These are phyloP conservation scores for Skeletonema potamos DNA, from an alignment of 108 stramenopile genomes.

Conservation along the genomic window DNA sequence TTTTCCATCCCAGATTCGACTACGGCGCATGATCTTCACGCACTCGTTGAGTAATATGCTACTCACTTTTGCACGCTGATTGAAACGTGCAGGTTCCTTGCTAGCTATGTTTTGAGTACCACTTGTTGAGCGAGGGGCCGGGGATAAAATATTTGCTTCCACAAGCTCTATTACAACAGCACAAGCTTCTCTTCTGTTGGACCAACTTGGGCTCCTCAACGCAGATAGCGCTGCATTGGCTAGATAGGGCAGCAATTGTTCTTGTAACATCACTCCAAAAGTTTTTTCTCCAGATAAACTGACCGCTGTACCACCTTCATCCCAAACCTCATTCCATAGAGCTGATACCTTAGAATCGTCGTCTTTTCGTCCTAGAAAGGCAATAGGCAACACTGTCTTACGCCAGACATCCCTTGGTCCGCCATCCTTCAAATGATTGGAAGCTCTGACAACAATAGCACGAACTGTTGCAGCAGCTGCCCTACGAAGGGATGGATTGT, in stretches of 20 bases:
- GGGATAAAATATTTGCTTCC: conserved; percentile 61
- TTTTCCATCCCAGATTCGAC: conserved; percentile 78
- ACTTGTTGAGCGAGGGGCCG: conserved; percentile 38
- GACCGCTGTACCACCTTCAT: conserved; percentile 77
- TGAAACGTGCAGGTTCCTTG: conserved; percentile 22
- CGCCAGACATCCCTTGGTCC: conserved; percentile 75
- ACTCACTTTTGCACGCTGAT: conserved; percentile 51
- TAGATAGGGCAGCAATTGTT: conserved; percentile 60
- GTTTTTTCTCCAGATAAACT: conserved; percentile 27
- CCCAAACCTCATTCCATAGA: conserved; percentile 83
- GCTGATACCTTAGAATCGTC: conserved; percentile 58
- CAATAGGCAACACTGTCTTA: conserved; percentile 65
- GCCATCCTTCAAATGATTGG: conserved; percentile 72
- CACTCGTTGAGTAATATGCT: conserved; percentile 45
- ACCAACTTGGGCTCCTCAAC: conserved; percentile 68
- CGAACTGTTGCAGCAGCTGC: conserved; percentile 76
- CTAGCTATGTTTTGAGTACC: neutral
- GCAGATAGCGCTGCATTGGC: conserved; percentile 49
- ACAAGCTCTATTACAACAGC: conserved; percentile 57
- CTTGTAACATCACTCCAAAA: conserved; percentile 62
- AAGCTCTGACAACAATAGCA: conserved; percentile 73
- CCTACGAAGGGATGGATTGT: conserved; percentile 61
- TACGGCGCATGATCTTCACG: conserved; percentile 49
- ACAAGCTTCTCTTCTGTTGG: conserved; percentile 60
- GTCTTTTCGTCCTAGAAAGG: conserved; percentile 78